Evolutionary conservation across 352 stramenopile species (phyloP).

Genomic region (Phytophthora melonis): DNA sequence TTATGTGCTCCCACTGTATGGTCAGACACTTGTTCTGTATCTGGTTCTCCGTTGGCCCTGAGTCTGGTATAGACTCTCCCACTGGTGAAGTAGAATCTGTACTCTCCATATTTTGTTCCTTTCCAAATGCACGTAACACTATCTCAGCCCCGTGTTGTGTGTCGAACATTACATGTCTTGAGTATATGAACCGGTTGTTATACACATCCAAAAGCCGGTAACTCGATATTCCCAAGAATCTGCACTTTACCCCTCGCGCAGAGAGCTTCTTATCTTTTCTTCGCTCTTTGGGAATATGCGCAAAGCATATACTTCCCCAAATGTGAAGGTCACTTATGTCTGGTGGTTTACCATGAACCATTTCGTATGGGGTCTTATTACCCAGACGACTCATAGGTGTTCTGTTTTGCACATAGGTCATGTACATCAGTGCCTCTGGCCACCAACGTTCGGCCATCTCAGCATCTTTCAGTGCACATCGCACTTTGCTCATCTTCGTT

Average conservation of each 20-base stretch:
- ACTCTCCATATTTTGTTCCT: too few species aligned
- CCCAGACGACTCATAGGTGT: neutral
- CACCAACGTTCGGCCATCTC: neutral
- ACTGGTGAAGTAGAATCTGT: too few species aligned
- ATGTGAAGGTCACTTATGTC: slow-evolving; percentile 8
- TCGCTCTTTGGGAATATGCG: slow-evolving; percentile 4
- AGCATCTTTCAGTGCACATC: neutral
- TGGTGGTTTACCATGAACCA: slow-evolving; percentile 11
- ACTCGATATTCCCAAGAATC: neutral
- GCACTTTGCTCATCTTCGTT: neutral
- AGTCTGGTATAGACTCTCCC: too few species aligned
- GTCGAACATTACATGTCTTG: too few species aligned
- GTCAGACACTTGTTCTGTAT: too few species aligned
- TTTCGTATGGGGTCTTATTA: slow-evolving; percentile 9
- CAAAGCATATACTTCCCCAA: slow-evolving; percentile 12
- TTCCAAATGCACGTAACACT: too few species aligned
- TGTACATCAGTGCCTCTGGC: slow-evolving; percentile 1
- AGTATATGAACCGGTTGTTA: neutral
- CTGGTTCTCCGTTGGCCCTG: too few species aligned
- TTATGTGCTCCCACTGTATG: too few species aligned
- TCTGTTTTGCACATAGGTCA: neutral
- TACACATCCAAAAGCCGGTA: neutral
- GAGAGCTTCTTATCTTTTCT: slow-evolving; percentile 17
- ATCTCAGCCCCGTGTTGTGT: too few species aligned
- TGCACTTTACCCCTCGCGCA: slow-evolving; percentile 6